Conservation (phyloP, 345 rosid species). For the Eucalyptus pauciflora region DNA sequence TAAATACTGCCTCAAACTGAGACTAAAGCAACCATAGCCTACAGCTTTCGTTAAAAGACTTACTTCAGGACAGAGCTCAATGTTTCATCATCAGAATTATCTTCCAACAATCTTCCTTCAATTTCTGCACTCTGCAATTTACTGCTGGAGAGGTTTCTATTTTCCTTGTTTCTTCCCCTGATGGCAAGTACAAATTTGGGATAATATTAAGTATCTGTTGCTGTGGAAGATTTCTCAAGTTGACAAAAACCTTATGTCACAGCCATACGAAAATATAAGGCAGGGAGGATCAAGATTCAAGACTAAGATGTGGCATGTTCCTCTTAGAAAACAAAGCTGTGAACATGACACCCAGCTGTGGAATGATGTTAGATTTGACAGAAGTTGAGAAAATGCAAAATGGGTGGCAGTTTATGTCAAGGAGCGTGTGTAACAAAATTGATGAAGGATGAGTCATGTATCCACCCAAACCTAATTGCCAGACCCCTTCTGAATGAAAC, state of each 20-base stretch:
- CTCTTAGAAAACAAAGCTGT: neutral
- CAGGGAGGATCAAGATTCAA: neutral
- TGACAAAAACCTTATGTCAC: neutral
- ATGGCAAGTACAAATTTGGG: neutral
- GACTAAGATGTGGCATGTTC: neutral
- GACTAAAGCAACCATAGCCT: neutral
- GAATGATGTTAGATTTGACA: neutral
- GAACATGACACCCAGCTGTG: neutral
- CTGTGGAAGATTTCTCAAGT: neutral
- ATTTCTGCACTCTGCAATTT: neutral
- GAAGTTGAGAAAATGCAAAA: neutral
- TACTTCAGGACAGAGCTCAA: conserved; percentile 32
- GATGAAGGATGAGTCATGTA: neutral
- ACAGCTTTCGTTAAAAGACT: neutral
- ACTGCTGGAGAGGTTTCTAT: neutral
- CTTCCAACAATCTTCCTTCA: conserved; percentile 1
- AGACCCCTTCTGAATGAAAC: neutral
- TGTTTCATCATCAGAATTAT: conserved; percentile 26
- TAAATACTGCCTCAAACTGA: neutral
- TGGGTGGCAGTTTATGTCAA: neutral
- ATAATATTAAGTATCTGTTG: neutral
- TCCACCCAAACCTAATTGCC: neutral
- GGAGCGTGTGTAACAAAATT: neutral
- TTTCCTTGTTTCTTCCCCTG: conserved; percentile 12
- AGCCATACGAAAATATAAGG: neutral